Base-by-base conservation (phyloP, 495 filamentous ascomycete genomes). In the Aspergillus sclerotioniger region DNA sequence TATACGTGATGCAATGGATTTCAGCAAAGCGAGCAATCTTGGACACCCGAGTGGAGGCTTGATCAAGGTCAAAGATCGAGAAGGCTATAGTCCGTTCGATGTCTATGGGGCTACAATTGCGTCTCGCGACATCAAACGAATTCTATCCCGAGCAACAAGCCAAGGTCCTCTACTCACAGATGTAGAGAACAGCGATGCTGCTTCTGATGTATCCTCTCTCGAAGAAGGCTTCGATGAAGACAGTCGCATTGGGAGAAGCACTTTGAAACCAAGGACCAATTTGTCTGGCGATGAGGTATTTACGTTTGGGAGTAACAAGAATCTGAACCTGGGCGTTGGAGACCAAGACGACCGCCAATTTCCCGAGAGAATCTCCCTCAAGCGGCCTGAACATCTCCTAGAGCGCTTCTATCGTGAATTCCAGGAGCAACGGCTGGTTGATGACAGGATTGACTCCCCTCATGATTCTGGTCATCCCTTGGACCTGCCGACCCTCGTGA, bases 301-400 rank as follows among this genome's bases (percentile, higher is more conserved):
- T 62, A 87, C 89, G 0, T 94, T 96, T 67, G 94, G 94, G 17
- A 96, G 91, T 69, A 98, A 96, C 71, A 93, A 94, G 62, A 98
- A 98, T 62, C 74, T 96, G 12, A 92, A 88, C 8, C 81, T 98
- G 43, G 94, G 95, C 3, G 88, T 98, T 61, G 90, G 91, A 15
- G 90, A 97, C 65, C 86, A 92, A 62, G 92, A 96, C 69, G 92
- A 98, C 62, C 86, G 94, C 3, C 91, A 97, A 53, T 96, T 85
- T 68, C 94, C 94, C 0, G 94, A 98, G 66, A 84, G 91, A 43
- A 82, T 96, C 12, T 71, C 73, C 19, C 68, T 98, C 57, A 82
- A 87, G 44, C 85, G 95, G n/a, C 91, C 93, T 1, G 85, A 89
- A 19, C 86, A 92, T 60, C 76, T 98, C 16, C 71, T 96, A 6